Base-by-base conservation (phyloP, 805 yeast species). In the Phaffomyces opuntiae region DNA sequence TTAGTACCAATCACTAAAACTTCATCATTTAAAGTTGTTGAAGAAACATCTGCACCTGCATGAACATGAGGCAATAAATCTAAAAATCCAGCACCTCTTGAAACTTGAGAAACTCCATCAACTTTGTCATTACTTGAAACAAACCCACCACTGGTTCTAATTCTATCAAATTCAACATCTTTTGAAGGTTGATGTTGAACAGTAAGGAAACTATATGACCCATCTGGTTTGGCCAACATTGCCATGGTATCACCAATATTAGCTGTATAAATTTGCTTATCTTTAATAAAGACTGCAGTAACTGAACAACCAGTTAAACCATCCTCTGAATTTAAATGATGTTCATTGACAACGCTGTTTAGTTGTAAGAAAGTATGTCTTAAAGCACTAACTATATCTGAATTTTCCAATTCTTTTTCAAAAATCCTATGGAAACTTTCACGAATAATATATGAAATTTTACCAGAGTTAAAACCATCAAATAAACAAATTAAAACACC, bases 191-290 rank as follows among this genome's bases (percentile, higher is more conserved):
- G 88, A 63, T 93, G 97, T 46, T 81, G 78, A 21, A 75, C 78
- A 1, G 96, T 84, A 37, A 93, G 67, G 5, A 78, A 68, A n/a
- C 72, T 68, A 60, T 78, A 83, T 41, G 87, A 91, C 29, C 98
- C 96, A 63, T 86, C 88, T 36, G 79, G 77, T 48, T 83, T 77
- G 8, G 95, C 81, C 42, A 91, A 62, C 42, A 93, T 70, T 1
- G 88, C 90, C 74, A 83, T 83, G 2, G 87, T 80, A 57, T 93
- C 97, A 56, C 99, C 99, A 45, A 87, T 77, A 52, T 90, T 90
- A 2, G 96, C 96, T 24, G 89, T 74, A 62, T 82, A 88, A 21
- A 89, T 61, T 45, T 70, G 73, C 43, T 77, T 76, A 17, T 83
- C 95, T 49, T 78, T 79, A 54, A 91, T 74, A 61, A 87, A 93